These are phyloP conservation scores for Tubosaeta sp. DNA, from an alignment of 768 basidiomycete species.

Conservation along the genomic window DNA sequence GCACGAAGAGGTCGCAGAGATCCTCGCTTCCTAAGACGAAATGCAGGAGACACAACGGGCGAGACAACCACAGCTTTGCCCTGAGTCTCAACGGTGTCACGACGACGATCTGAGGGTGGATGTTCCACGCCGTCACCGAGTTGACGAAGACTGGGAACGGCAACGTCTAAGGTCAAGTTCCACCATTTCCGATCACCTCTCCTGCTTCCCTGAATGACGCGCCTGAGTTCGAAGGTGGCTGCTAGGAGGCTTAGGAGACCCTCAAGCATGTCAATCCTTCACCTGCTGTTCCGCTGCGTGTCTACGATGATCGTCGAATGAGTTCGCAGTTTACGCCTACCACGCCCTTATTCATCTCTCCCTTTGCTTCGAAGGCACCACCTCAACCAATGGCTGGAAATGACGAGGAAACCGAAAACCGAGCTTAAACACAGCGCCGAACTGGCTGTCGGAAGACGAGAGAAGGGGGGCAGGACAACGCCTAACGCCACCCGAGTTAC, in stretches of 20 bases:
- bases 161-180: neutral
- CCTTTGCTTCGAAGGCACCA: constrained; percentile 9
- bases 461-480: constrained; percentile 19
- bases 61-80: constrained; percentile 38
- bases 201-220: constrained; percentile 18
- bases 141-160: constrained; percentile 38
- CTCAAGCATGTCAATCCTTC: constrained; percentile 37
- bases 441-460: constrained; percentile 36
- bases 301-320: constrained; percentile 25
- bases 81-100: constrained; percentile 38
- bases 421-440: constrained; percentile 38
- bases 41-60: constrained; percentile 25
- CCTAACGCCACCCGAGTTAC: neutral
- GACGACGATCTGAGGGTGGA: constrained; percentile 62
- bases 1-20: constrained; percentile 42
- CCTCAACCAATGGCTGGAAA: constrained; percentile 27
- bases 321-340: constrained; percentile 66
- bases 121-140: constrained; percentile 75
- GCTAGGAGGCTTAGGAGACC: constrained; percentile 16
- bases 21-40: constrained; percentile 43
- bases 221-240: constrained; percentile 20
- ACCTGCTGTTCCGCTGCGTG: constrained; percentile 28
- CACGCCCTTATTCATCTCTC: constrained; percentile 38
- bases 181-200: constrained; percentile 20
- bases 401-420: constrained; percentile 42